Percentiles rank a stretch among this genome's conserved stretches.
These are phyloP conservation scores for Hyparrhenia diplandra DNA, from an alignment of 176 grass and related monocot species.

Conservation along the genomic window DNA sequence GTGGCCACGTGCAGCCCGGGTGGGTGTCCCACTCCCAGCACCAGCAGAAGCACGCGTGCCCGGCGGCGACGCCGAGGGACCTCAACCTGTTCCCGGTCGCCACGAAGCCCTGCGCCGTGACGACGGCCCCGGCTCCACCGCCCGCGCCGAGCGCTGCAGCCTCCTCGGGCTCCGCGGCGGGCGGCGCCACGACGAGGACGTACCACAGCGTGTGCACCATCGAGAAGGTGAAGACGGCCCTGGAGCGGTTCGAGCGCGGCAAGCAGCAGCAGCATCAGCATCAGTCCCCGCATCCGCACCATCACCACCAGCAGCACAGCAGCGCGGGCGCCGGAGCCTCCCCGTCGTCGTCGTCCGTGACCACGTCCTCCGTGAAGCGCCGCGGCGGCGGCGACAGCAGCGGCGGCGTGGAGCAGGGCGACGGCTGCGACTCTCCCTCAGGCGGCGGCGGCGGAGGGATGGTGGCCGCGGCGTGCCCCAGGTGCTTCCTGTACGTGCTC, in stretches of 20 bases:
- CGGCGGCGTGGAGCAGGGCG: conserved; percentile 50
- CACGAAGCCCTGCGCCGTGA: background rate
- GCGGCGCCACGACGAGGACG: conserved; percentile 5
- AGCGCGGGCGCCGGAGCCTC: conserved; percentile 23
- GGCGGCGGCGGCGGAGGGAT: conserved; percentile 28
- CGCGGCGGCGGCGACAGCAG: conserved; percentile 1
- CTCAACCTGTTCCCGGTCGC: conserved; percentile 51
- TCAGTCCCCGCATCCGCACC: background rate
- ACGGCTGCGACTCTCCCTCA: conserved; percentile 58
- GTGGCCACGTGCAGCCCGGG: conserved; percentile 27
- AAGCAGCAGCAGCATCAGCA: conserved; percentile 33
- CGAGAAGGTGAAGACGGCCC: conserved; percentile 73
- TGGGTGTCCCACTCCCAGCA: conserved; percentile 43
- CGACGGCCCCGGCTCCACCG: background rate
- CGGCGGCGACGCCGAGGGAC: conserved; percentile 15
- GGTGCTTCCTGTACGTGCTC: conserved; percentile 91
- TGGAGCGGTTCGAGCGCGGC: conserved; percentile 72
- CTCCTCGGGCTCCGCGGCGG: background rate
- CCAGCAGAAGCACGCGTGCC: conserved; percentile 35
- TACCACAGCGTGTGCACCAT: conserved; percentile 95
- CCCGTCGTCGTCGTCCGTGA: conserved; percentile 68
- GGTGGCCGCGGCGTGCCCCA: conserved; percentile 83
- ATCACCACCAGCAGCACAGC: conserved; percentile 23
- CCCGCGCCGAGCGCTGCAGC: background rate
- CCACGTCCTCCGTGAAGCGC: conserved; percentile 58